Base-by-base conservation (phyloP, 768 basidiomycete genomes). In the Cubamyces lactineus region DNA sequence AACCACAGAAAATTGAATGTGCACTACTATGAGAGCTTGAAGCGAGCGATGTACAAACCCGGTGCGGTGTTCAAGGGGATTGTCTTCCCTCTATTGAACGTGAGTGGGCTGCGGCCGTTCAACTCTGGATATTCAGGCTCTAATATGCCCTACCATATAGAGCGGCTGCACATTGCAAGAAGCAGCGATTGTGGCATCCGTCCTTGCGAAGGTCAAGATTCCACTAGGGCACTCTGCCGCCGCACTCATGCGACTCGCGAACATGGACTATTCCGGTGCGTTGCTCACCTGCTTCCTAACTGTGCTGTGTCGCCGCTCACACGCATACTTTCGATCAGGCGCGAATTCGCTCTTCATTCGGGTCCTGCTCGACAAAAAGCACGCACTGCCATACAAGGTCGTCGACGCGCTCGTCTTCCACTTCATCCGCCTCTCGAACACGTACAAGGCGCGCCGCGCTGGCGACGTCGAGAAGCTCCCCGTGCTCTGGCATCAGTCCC, bases 41-140 rank as follows among this genome's bases (percentile, higher is more conserved):
- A 94, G 75, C 87, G 93, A 67, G 85, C 93, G 5, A 76, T 98
- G 61, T 98, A 96, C 75, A 99, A 98, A 74, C 97, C 97, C 2
- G 91, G 91, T 3, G 96, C 97, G 0, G 98, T 98, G 74, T 98
- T 98, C 82, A 98, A 99, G 73, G 97, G 96, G 4, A 88, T 99
- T 59, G 82, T 99, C 40, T 98, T 99, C 74, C 97, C 97, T 0
- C 80, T 99, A 73, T 83, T 97, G 62, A 94, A 96, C 72, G 96
- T 95, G 69, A 66, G 88, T 71, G 26, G 21, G 6, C 4, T 34
- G 9, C 39, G 38, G 21, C 60, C 23, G 47, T 51, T 54, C 56
- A 53, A n/a, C 50, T 21, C 51, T 6, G 16, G 12, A 5, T 17
- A 19, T 19, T 12, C 21, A 12, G 55, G 7, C 38, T 5, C 40